Evolutionary conservation across 2,329 filamentous ascomycete genomes (phyloP).

Genomic region (Furcasterigmium sp.): DNA sequence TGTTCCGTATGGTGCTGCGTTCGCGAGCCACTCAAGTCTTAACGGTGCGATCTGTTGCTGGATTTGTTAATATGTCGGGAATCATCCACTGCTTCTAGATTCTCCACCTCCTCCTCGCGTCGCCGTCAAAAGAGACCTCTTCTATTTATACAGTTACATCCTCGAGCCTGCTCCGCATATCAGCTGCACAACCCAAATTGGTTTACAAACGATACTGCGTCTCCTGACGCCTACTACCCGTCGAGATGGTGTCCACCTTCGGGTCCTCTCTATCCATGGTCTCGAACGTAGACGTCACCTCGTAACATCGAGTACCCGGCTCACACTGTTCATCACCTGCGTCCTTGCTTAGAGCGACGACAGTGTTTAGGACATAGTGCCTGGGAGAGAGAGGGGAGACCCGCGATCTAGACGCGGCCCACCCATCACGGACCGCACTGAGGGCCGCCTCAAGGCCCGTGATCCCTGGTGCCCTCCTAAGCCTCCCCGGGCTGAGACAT

Average conservation of each 20-base stretch:
- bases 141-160: neutral
- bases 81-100: too few species aligned
- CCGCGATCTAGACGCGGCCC: neutral
- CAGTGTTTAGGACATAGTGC: neutral
- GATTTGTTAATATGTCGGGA: neutral
- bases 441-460: slow-evolving; percentile 1
- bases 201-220: neutral
- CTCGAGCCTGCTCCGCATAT: neutral
- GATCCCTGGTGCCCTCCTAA: neutral
- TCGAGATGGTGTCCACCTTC: neutral
- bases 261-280: too few species aligned
- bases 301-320: too few species aligned
- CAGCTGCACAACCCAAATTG: neutral
- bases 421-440: slow-evolving; percentile 1
- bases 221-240: neutral
- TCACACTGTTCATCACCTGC: too few species aligned
- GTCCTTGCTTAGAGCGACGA: neutral
- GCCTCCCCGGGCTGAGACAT: slow-evolving; percentile 1
- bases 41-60: too few species aligned
- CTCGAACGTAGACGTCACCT: too few species aligned
- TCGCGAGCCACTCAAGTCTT: too few species aligned
- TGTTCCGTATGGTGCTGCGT: too few species aligned
- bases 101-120: neutral
- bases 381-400: neutral
- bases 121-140: neutral